phyloP scores from a whole-genome alignment of 2,329 filamentous ascomycete genomes.

The Alternaria infectoria region DNA sequence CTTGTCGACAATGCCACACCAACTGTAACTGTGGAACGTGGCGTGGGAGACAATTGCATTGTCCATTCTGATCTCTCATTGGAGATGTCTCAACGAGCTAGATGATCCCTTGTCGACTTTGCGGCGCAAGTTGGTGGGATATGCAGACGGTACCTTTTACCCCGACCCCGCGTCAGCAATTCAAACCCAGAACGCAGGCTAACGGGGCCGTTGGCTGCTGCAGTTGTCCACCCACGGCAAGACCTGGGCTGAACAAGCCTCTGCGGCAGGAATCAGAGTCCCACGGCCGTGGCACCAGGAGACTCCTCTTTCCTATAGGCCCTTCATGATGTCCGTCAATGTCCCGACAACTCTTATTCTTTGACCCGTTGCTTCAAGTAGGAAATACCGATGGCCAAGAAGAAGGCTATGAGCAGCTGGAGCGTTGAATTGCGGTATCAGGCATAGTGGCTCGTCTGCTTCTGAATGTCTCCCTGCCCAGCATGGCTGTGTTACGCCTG shows the following conservation, averaged over 20 bases:
- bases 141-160: slow-evolving; percentile 20
- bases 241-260: slow-evolving; percentile 8
- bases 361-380: neutral
- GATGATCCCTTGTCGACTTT: slow-evolving; percentile 3
- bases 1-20: neutral
- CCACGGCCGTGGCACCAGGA: slow-evolving; percentile 2
- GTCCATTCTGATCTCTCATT: slow-evolving; percentile 8
- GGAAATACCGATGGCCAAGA: neutral
- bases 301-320: neutral
- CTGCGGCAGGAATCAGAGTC: neutral
- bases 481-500: slow-evolving; percentile 20
- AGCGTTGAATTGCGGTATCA: neutral
- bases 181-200: slow-evolving; percentile 11
- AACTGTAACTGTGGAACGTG: slow-evolving; percentile 3
- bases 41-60: slow-evolving; percentile 5
- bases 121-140: slow-evolving; percentile 3
- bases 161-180: slow-evolving; percentile 33
- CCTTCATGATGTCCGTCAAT: neutral
- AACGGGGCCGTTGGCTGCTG: slow-evolving; percentile 7
- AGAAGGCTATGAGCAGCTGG: neutral
- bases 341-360: neutral
- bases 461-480: slow-evolving; percentile 3
- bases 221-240: slow-evolving; percentile 2
- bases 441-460: slow-evolving; percentile 8
- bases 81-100: slow-evolving; percentile 13